Conservation (phyloP, 129 eudicot species). For the Escallonia herrerae region DNA sequence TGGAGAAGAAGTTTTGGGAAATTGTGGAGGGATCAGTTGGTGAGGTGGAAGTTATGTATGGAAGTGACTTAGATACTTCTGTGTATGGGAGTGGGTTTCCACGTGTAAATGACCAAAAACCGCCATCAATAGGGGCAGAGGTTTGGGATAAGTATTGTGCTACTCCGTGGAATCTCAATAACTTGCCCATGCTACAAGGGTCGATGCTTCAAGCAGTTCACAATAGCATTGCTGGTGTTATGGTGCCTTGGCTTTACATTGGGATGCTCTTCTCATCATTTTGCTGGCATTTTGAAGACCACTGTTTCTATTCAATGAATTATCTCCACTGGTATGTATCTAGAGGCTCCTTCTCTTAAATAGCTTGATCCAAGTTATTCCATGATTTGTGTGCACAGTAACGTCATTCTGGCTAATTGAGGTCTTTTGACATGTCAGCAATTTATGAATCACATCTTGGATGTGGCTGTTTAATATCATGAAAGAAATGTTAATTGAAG, state of each 20-base stretch:
- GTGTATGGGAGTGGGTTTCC: conserved; percentile 96
- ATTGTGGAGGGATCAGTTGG: conserved; percentile 96
- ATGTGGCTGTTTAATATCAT: no score
- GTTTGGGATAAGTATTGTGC: conserved; percentile 70
- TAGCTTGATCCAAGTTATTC: no score
- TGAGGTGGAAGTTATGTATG: conserved; percentile 93
- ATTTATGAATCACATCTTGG: no score
- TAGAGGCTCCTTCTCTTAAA: neutral
- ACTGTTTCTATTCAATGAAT: conserved; percentile 97
- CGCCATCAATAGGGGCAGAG: conserved; percentile 43
- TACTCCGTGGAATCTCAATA: conserved; percentile 98
- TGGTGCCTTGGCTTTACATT: conserved; percentile 99
- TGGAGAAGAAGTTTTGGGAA: conserved; percentile 99
- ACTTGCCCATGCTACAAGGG: conserved; percentile 90
- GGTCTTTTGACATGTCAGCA: no score
- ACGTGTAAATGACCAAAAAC: conserved; percentile 52
- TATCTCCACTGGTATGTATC: conserved; percentile 94
- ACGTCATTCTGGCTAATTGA: no score
- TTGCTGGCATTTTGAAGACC: conserved; percentile 99
- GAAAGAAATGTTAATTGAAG: no score
- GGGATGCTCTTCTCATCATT: conserved; percentile 99
- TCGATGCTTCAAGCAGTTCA: conserved; percentile 92
- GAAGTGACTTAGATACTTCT: conserved; percentile 97
- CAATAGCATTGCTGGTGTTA: conserved; percentile 95
- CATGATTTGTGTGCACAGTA: no score